A percentile compares a stretch with the other conserved stretches of the same genome.
Evolutionary conservation across 2,329 filamentous ascomycete genomes (phyloP).

Genomic region (Ramichloridium luteum): DNA sequence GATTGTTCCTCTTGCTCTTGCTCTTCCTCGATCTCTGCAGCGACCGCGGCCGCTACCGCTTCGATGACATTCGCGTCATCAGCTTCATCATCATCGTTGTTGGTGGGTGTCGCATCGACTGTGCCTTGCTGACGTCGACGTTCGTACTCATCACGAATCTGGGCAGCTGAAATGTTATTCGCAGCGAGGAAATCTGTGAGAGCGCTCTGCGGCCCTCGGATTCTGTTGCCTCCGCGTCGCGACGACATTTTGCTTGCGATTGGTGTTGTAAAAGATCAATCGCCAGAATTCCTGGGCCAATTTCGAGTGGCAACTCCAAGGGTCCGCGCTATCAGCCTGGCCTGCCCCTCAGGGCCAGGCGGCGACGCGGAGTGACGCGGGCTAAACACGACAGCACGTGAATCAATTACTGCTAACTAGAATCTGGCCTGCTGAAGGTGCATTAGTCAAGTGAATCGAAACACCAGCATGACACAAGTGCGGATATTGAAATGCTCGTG

Average conservation of each 20-base stretch:
- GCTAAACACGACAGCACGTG: no score
- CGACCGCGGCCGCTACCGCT: constrained; percentile 23
- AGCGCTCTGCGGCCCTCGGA: constrained; percentile 51
- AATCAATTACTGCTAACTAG: no score
- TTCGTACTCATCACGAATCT: constrained; percentile 49
- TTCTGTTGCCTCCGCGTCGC: constrained; percentile 32
- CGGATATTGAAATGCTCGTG: no score
- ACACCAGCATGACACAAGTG: no score
- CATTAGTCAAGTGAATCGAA: no score
- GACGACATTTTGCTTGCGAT: constrained; percentile 26
- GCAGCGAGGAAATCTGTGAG: constrained; percentile 57
- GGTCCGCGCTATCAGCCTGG: no score
- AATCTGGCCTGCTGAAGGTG: no score
- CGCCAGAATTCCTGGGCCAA: no score
- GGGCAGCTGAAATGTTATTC: constrained; percentile 58
- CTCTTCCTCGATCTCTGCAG: constrained; percentile 28
- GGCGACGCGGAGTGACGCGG: no score
- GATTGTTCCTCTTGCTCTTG: constrained; percentile 29
- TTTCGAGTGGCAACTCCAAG: no score
- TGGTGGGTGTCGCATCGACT: constrained; percentile 22
- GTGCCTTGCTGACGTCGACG: constrained; percentile 39
- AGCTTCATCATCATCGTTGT: constrained; percentile 20
- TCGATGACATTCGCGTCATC: constrained; percentile 16
- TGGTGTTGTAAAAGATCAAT: no score
- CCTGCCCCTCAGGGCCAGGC: no score